These are phyloP conservation scores for Piper longum DNA, from an alignment of 164 flowering plant species.

Conservation along the genomic window DNA sequence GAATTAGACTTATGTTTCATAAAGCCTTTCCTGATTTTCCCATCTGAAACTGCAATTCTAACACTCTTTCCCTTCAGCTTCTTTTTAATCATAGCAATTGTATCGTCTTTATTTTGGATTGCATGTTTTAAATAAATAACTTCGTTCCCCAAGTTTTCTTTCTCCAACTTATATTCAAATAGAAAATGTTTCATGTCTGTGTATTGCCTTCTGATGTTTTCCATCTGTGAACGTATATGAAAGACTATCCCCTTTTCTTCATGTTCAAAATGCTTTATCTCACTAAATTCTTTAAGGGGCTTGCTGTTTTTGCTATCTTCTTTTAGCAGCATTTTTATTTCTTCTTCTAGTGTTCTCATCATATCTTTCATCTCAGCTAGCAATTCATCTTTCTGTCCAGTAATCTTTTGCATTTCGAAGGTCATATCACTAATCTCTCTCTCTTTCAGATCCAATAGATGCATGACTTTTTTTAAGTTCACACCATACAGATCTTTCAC, in stretches of 20 bases:
- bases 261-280: slow-evolving; percentile 24
- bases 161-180: slow-evolving; percentile 50
- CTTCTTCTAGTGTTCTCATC: slow-evolving; percentile 21
- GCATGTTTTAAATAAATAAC: slow-evolving; percentile 35
- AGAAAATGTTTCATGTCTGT: slow-evolving; percentile 32
- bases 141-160: slow-evolving; percentile 52
- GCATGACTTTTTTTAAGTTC: slow-evolving; percentile 29
- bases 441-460: slow-evolving; percentile 20
- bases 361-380: slow-evolving; percentile 25
- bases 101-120: slow-evolving; percentile 52
- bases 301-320: slow-evolving; percentile 28
- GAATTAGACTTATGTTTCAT: slow-evolving; percentile 22
- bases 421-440: slow-evolving; percentile 26
- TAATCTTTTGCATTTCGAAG: slow-evolving; percentile 28
- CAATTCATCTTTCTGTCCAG: slow-evolving; percentile 21
- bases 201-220: slow-evolving; percentile 29
- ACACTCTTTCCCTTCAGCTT: slow-evolving; percentile 37
- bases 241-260: slow-evolving; percentile 34
- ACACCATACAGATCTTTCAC: slow-evolving; percentile 36
- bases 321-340: slow-evolving; percentile 28
- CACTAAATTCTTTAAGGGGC: slow-evolving; percentile 33
- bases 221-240: slow-evolving; percentile 34
- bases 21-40: slow-evolving; percentile 13
- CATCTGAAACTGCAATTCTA: slow-evolving; percentile 20
- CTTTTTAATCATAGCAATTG: slow-evolving; percentile 34